Base-by-base conservation (phyloP, 305 asterid species). In the Ilex paraguariensis region DNA sequence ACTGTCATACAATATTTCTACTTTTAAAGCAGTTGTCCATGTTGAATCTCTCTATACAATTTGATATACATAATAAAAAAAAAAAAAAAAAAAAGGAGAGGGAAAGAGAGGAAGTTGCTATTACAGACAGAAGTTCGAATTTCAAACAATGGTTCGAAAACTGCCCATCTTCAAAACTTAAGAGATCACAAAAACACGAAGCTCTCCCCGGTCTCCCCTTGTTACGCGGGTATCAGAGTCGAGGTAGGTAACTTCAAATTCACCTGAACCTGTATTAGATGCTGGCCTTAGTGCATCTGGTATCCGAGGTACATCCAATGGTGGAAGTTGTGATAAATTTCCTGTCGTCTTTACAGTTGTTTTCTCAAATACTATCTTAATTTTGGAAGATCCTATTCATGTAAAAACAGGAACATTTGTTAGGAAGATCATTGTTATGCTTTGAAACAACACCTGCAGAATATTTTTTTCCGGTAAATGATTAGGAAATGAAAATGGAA, bases 151-250 rank as follows among this genome's bases (percentile, higher is more conserved):
- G 7, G 42, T 36, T 36, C 42, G 9, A 4, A 36, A 36, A 36
- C 9, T 0, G 42, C 42, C 1, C 6, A 13, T n/a, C 48, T 32
- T 15, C 14, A 13, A 56, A 65, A 30, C 10, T 77, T 68, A 93
- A 8, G 97, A 65, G 71, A 84, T 66, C 31, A 93, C 92, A 39
- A 93, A 93, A 42, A 93, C 96, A 84, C 99, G 70, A 45, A 93
- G 83, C 84, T 93, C 99, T 21, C 74, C 96, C 40, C 86, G 70
- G 76, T 90, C 99, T 56, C 97, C 97, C 46, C 97, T 82, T 17
- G 97, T 90, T 44, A 93, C 53, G 9, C 95, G 94, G 1, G 79
- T 85, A 61, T 93, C 92, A 11, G 81, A 78, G 69, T 93, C 97
- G 11, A 87, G 48, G 51, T 84, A 93, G 6, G 92, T 87, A 58